phyloP scores from a whole-genome alignment of 2,329 filamentous ascomycete genomes.

The Aspergillus phoenicis region DNA sequence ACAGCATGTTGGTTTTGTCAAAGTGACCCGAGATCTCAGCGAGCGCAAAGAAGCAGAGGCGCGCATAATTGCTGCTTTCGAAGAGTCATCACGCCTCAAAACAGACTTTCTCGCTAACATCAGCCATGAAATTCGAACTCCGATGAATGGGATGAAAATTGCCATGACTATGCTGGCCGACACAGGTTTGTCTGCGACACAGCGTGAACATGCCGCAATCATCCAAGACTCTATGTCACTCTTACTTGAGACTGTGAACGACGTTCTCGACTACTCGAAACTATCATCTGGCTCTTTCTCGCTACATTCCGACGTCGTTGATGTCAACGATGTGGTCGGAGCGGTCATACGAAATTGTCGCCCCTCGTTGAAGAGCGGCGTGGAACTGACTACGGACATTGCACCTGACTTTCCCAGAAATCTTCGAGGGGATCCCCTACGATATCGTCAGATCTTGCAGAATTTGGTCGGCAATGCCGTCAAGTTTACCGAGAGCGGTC shows the following conservation, averaged over 20 bases:
- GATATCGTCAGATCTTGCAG: slow-evolving; percentile 63
- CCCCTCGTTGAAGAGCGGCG: slow-evolving; percentile 49
- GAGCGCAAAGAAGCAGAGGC: slow-evolving; percentile 59
- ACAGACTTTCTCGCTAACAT: slow-evolving; percentile 66
- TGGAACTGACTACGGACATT: slow-evolving; percentile 50
- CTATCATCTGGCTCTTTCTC: slow-evolving; percentile 62
- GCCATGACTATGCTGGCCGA: slow-evolving; percentile 61
- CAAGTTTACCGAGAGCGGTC: slow-evolving; percentile 63
- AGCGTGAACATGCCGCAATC: slow-evolving; percentile 59
- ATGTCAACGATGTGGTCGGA: slow-evolving; percentile 48
- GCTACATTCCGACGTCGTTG: slow-evolving; percentile 56
- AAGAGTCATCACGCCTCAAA: slow-evolving; percentile 64
- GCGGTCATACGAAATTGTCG: slow-evolving; percentile 58
- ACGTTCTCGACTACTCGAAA: slow-evolving; percentile 69
- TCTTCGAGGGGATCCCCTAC: slow-evolving; percentile 59
- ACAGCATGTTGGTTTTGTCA: slow-evolving; percentile 60
- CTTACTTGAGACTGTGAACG: slow-evolving; percentile 65
- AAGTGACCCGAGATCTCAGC: slow-evolving; percentile 61
- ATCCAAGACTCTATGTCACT: slow-evolving; percentile 63
- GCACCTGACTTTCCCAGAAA: slow-evolving; percentile 49
- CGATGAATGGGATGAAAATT: slow-evolving; percentile 65
- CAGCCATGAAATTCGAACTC: slow-evolving; percentile 66
- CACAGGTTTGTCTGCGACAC: slow-evolving; percentile 55
- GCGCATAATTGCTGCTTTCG: slow-evolving; percentile 59
- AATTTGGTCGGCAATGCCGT: slow-evolving; percentile 64